Percentiles rank a stretch among this genome's conserved stretches.
phyloP scores from a whole-genome alignment of 768 basidiomycete genomes.

The Leccinum fibrillosum region DNA sequence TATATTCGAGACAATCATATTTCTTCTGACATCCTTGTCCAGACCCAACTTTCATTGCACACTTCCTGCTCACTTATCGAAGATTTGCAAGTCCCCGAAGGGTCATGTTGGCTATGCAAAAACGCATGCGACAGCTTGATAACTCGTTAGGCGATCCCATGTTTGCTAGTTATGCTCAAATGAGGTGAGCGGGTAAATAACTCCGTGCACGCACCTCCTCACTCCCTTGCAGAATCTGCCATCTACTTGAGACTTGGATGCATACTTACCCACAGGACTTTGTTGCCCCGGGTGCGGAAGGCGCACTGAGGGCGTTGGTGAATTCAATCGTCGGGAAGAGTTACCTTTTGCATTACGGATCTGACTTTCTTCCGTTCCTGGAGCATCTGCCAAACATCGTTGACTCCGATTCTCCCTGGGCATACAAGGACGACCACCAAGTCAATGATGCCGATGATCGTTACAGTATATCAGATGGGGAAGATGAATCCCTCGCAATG shows the following conservation, averaged over 20 bases:
- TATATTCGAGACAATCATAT: constrained; percentile 3
- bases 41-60: constrained; percentile 76
- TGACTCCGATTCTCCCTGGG: constrained; percentile 75
- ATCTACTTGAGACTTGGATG: constrained; percentile 76
- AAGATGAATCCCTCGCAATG: constrained; percentile 36
- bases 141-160: constrained; percentile 73
- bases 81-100: constrained; percentile 78
- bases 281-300: constrained; percentile 67
- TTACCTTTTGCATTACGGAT: constrained; percentile 80
- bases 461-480: constrained; percentile 53
- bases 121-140: constrained; percentile 76
- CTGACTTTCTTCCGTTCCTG: constrained; percentile 78
- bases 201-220: constrained; percentile 5
- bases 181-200: constrained; percentile 51
- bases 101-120: constrained; percentile 83
- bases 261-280: constrained; percentile 76
- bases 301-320: constrained; percentile 71
- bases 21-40: constrained; percentile 10
- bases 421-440: constrained; percentile 58
- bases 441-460: constrained; percentile 63
- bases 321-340: constrained; percentile 78
- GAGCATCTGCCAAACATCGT: constrained; percentile 58
- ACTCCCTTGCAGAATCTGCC: constrained; percentile 58
- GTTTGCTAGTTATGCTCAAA: constrained; percentile 85
- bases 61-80: constrained; percentile 83